Conservation (phyloP, 2,329 filamentous ascomycete genomes). For the Diaporthe humulicola region DNA sequence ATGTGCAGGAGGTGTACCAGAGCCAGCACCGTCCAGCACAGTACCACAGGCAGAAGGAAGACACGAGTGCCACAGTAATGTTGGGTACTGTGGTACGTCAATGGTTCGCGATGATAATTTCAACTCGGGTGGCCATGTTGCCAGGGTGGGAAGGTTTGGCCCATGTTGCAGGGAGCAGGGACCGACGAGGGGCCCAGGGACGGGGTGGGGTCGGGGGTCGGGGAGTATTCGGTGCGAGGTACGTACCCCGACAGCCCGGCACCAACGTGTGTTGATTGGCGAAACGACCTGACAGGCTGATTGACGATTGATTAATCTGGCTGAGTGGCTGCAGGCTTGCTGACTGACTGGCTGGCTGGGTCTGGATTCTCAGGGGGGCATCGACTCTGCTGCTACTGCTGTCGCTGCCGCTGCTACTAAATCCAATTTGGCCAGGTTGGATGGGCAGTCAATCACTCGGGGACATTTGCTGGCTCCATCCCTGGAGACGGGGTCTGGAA, state of each 20-base stretch:
- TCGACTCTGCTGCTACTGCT: neutral
- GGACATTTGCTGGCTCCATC: slow-evolving; percentile 15
- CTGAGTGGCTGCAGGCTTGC: neutral
- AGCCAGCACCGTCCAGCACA: neutral
- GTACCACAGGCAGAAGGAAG: neutral
- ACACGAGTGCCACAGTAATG: neutral
- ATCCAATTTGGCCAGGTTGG: slow-evolving; percentile 7
- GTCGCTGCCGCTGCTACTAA: neutral
- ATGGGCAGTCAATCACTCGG: neutral
- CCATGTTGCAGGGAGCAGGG: slow-evolving; percentile 1
- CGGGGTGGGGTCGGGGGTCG: neutral
- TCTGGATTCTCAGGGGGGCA: slow-evolving; percentile 2
- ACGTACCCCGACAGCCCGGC: neutral
- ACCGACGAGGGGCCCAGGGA: neutral
- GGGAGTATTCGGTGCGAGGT: neutral
- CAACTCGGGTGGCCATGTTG: neutral
- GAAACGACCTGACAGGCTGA: neutral
- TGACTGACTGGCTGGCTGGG: neutral
- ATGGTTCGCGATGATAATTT: slow-evolving; percentile 2
- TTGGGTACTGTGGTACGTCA: neutral
- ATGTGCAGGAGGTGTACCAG: slow-evolving; percentile 31
- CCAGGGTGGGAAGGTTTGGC: slow-evolving; percentile 15
- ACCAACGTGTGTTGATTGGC: neutral
- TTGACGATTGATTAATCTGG: neutral
- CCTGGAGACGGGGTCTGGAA: slow-evolving; percentile 10